Percentiles rank a stretch among this genome's conserved stretches.
These are phyloP conservation scores for Sequoia sempervirens DNA, from an alignment of 75 land plant genomes.

Conservation along the genomic window DNA sequence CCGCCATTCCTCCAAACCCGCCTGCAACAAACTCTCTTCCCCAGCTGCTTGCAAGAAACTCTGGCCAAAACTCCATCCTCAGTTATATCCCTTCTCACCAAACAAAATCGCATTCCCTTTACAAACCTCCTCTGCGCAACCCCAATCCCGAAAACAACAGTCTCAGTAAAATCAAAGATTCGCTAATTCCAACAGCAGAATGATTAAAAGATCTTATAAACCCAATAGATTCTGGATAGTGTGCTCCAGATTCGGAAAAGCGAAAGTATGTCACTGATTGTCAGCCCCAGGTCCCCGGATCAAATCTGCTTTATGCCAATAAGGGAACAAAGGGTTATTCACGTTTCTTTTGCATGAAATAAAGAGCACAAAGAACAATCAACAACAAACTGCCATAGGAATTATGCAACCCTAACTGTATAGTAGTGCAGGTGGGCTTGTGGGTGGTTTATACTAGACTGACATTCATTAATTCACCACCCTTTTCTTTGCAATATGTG, in stretches of 20 bases:
- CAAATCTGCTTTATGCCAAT: neutral
- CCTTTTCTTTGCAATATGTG: neutral
- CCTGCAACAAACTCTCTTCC: constrained; percentile 95
- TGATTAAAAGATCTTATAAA: neutral
- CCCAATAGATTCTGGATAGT: neutral
- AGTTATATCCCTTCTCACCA: neutral
- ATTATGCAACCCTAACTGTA: neutral
- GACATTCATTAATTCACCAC: neutral
- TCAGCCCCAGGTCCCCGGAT: neutral
- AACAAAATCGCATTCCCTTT: neutral
- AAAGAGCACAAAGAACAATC: neutral
- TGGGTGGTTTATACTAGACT: neutral
- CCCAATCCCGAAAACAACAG: neutral
- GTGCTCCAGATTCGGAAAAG: neutral
- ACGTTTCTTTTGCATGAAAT: too few species aligned
- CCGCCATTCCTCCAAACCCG: constrained; percentile 90
- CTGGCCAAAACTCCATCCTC: constrained; percentile 79
- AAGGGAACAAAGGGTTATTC: neutral
- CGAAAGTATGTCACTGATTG: neutral
- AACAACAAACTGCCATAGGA: neutral
- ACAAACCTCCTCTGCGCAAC: neutral
- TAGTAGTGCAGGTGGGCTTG: neutral
- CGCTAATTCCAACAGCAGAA: neutral
- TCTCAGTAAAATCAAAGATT: neutral
- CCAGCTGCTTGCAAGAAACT: constrained; percentile 82